phyloP scores from a whole-genome alignment of 176 grass and related monocot genomes.

The Zea luxurians region DNA sequence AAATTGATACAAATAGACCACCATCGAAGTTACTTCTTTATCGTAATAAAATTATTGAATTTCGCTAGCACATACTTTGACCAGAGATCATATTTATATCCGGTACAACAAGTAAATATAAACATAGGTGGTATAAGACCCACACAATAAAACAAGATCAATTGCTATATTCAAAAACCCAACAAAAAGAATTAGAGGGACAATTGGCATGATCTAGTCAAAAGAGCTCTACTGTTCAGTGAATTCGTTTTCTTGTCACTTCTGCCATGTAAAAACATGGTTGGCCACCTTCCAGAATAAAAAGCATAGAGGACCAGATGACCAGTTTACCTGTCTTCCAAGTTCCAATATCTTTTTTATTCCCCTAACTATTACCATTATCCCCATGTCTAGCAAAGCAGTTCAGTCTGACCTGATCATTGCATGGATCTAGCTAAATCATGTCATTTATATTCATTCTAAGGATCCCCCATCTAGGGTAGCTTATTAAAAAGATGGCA shows the following conservation, averaged over 20 bases:
- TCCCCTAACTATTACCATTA: not conserved
- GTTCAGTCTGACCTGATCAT: not conserved
- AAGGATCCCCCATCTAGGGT: not conserved
- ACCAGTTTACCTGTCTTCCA: not conserved
- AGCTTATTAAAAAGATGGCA: not conserved
- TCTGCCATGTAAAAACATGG: not conserved
- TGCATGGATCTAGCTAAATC: not conserved
- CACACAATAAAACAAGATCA: not conserved
- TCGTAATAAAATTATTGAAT: not conserved
- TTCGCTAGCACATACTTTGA: not conserved
- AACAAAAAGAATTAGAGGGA: not conserved
- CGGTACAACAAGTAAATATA: not conserved
- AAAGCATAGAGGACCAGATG: not conserved
- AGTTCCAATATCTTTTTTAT: not conserved
- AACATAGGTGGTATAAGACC: constrained; percentile 5
- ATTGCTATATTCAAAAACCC: not conserved
- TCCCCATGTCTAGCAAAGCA: not conserved
- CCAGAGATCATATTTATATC: not conserved
- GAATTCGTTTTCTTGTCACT: not conserved
- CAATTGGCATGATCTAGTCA: not conserved
- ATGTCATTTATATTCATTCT: not conserved
- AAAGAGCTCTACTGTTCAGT: too few species aligned
- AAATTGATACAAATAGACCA: not conserved
- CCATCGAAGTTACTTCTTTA: not conserved
- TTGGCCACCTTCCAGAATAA: not conserved